Conservation (phyloP, 306 rosid species). For the Corylus americana region DNA sequence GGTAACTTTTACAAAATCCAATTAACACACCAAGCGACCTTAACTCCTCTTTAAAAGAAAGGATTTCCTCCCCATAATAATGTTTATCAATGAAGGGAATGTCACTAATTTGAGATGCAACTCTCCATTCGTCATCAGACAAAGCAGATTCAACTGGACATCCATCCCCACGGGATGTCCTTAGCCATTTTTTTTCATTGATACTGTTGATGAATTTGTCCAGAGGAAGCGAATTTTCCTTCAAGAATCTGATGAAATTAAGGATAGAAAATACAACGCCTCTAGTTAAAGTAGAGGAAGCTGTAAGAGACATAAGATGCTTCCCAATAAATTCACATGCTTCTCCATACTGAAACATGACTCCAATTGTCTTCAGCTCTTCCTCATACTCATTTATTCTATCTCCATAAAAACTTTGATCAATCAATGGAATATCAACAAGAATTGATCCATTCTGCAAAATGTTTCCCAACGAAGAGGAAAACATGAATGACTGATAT, state of each 20-base stretch:
- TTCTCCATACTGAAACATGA: constrained; percentile 62
- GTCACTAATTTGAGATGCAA: constrained; percentile 55
- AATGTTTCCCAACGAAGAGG: constrained; percentile 49
- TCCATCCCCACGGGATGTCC: constrained; percentile 51
- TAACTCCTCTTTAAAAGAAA: constrained; percentile 46
- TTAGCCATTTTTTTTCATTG: constrained; percentile 47
- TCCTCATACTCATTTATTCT: constrained; percentile 43
- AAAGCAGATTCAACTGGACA: constrained; percentile 64
- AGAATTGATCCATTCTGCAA: constrained; percentile 53
- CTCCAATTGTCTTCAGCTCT: constrained; percentile 66
- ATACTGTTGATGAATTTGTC: constrained; percentile 44
- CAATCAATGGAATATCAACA: constrained; percentile 73
- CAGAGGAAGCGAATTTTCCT: constrained; percentile 21
- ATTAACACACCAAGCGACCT: constrained; percentile 60
- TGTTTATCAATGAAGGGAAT: constrained; percentile 62
- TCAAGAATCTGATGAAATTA: constrained; percentile 51
- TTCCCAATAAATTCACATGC: constrained; percentile 64
- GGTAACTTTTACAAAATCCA: constrained; percentile 28
- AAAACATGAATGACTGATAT: constrained; percentile 51
- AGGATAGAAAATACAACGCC: constrained; percentile 49
- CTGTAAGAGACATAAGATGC: constrained; percentile 60
- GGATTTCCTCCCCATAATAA: constrained; percentile 53
- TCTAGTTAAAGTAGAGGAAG: constrained; percentile 33
- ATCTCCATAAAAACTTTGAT: constrained; percentile 49
- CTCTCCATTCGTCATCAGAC: constrained; percentile 47